These are phyloP conservation scores for Dactylonectria estremocensis DNA, from an alignment of 2,329 filamentous ascomycete species.

Conservation along the genomic window DNA sequence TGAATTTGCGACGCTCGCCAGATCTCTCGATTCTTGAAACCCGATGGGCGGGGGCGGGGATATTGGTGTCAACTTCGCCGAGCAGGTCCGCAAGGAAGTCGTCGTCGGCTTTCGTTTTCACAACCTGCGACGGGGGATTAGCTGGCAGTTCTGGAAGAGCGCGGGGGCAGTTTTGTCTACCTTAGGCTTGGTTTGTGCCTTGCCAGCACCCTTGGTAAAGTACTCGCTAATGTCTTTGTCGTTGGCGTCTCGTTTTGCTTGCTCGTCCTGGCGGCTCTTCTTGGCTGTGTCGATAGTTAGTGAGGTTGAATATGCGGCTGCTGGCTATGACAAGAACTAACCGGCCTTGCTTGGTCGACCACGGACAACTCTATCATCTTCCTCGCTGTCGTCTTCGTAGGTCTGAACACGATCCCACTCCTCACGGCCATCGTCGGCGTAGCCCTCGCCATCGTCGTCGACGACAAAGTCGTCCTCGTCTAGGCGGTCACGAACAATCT, in stretches of 20 bases:
- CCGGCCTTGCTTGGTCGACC: constrained; percentile 68
- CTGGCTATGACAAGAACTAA: constrained; percentile 48
- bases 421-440: constrained; percentile 95
- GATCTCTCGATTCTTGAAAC: constrained; percentile 77
- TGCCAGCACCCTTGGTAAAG: constrained; percentile 83
- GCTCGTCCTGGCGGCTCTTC: constrained; percentile 89
- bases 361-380: constrained; percentile 54
- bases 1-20: constrained; percentile 82
- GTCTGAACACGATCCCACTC: constrained; percentile 86
- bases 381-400: constrained; percentile 82
- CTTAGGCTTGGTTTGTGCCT: constrained; percentile 83
- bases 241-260: constrained; percentile 86
- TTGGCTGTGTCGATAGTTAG: constrained; percentile 71
- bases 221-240: constrained; percentile 96
- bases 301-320: not conserved
- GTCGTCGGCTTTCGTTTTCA: constrained; percentile 88
- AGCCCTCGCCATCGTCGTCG: constrained; percentile 97
- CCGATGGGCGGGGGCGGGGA: constrained; percentile 68
- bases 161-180: constrained; percentile 59
- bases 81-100: constrained; percentile 89
- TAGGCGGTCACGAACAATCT: constrained; percentile 89
- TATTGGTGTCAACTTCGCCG: constrained; percentile 88
- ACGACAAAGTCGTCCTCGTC: constrained; percentile 98
- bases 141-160: not conserved
- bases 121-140: constrained; percentile 64